These are phyloP conservation scores for Rhodotorula graminis DNA, from an alignment of 768 basidiomycete genomes.

Conservation along the genomic window DNA sequence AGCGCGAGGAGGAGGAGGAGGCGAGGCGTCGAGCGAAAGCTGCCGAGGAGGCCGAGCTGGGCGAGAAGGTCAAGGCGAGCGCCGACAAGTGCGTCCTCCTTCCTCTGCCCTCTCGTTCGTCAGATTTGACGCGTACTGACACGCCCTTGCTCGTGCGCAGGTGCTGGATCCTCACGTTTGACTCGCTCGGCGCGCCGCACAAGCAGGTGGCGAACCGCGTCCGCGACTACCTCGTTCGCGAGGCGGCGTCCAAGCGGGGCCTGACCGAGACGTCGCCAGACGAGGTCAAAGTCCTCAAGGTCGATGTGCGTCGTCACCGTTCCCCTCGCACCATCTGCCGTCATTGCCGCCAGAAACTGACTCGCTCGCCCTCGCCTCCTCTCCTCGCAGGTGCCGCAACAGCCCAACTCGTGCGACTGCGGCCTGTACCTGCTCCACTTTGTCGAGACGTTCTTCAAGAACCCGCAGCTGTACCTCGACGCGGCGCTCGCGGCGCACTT, in stretches of 20 bases:
- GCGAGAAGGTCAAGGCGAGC: background rate
- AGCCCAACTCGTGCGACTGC: slow-evolving; percentile 87
- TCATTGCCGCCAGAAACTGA: too few relatives aligned
- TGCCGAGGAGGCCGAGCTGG: background rate
- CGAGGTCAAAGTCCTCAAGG: slow-evolving; percentile 45
- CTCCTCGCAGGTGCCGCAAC: slow-evolving; percentile 66
- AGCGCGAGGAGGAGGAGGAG: background rate
- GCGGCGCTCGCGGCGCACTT: background rate
- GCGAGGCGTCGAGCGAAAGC: background rate
- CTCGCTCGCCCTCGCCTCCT: background rate
- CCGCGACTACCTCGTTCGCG: slow-evolving; percentile 62
- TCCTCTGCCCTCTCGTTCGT: background rate
- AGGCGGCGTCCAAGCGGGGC: slow-evolving; percentile 59
- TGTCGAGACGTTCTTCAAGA: slow-evolving; percentile 65
- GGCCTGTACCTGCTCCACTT: slow-evolving; percentile 88
- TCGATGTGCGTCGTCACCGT: slow-evolving; percentile 49
- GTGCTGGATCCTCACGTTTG: slow-evolving; percentile 78
- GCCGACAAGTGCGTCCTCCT: background rate
- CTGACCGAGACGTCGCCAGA: slow-evolving; percentile 51
- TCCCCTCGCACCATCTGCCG: too few relatives aligned
- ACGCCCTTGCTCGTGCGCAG: slow-evolving; percentile 47
- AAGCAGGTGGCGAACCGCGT: slow-evolving; percentile 61
- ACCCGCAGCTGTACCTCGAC: slow-evolving; percentile 50
- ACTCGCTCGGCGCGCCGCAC: slow-evolving; percentile 78
- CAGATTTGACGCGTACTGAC: too few relatives aligned